Conservation (phyloP, 2,329 filamentous ascomycete genomes). For the Colletotrichum sidae region DNA sequence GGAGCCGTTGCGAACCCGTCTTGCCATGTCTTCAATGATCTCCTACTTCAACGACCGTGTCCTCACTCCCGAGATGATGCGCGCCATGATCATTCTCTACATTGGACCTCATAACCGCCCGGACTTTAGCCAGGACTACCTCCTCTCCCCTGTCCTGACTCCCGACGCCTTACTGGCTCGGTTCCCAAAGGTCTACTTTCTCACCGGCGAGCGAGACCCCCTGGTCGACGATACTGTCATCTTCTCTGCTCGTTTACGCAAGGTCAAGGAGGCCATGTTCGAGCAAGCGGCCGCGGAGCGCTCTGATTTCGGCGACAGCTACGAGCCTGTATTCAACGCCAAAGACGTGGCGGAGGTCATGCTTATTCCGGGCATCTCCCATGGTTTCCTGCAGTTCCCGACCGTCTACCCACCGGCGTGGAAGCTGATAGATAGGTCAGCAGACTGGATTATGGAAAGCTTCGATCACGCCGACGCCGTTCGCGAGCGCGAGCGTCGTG, state of each 20-base stretch:
- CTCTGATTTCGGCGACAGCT: conserved; percentile 48
- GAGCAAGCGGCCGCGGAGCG: conserved; percentile 41
- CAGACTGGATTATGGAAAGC: conserved; percentile 83
- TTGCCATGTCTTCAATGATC: conserved; percentile 96
- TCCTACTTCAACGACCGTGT: conserved; percentile 98
- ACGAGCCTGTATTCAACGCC: conserved; percentile 73
- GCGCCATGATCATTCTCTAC: conserved; percentile 98
- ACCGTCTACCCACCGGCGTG: conserved; percentile 89
- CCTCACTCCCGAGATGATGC: conserved; percentile 97
- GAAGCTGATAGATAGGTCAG: conserved; percentile 85
- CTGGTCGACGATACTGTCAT: conserved; percentile 97
- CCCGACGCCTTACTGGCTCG: conserved; percentile 83
- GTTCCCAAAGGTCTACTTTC: conserved; percentile 95
- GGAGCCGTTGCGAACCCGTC: conserved; percentile 78
- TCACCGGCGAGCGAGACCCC: conserved; percentile 95
- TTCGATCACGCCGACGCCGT: conserved; percentile 67
- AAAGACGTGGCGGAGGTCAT: conserved; percentile 83
- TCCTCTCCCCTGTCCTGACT: conserved; percentile 89
- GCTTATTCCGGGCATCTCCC: conserved; percentile 88
- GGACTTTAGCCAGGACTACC: conserved; percentile 91
- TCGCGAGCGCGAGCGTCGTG: conserved; percentile 39
- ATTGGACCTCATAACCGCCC: conserved; percentile 93
- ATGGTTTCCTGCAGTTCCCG: conserved; percentile 95
- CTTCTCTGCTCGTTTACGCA: conserved; percentile 88
- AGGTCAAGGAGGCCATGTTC: conserved; percentile 74